phyloP scores from a whole-genome alignment of 139 green algal species.

The Desmodesmus armatus region DNA sequence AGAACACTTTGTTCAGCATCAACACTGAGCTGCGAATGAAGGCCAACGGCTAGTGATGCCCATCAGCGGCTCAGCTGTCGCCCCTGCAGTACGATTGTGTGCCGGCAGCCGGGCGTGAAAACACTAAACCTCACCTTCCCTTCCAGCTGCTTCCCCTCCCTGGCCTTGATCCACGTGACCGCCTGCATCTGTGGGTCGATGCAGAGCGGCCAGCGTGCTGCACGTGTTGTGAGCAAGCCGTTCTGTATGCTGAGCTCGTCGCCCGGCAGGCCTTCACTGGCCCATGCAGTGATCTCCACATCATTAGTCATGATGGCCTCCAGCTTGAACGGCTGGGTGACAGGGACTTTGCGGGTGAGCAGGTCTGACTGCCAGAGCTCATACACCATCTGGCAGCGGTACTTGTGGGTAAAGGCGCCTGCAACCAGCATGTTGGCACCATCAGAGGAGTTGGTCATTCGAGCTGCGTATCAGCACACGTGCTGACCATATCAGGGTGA shows the following conservation, averaged over 20 bases:
- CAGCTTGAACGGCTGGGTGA: slow-evolving; percentile 75
- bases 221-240: slow-evolving; percentile 81
- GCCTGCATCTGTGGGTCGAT: slow-evolving; percentile 90
- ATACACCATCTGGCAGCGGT: slow-evolving; percentile 81
- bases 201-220: slow-evolving; percentile 85
- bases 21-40: too few relatives aligned
- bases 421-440: neutral
- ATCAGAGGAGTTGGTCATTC: too few relatives aligned
- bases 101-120: too few relatives aligned
- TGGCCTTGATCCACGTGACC: slow-evolving; percentile 89
- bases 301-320: slow-evolving; percentile 77
- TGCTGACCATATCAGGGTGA: too few relatives aligned
- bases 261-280: slow-evolving; percentile 79
- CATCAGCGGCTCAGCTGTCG: too few relatives aligned
- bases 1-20: too few relatives aligned
- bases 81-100: too few relatives aligned
- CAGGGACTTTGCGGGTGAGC: slow-evolving; percentile 62
- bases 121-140: slow-evolving; percentile 70
- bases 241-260: slow-evolving; percentile 86
- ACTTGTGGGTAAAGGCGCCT: slow-evolving; percentile 88
- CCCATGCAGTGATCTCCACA: slow-evolving; percentile 78
- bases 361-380: slow-evolving; percentile 83
- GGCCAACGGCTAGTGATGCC: too few relatives aligned
- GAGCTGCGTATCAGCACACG: too few relatives aligned
- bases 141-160: slow-evolving; percentile 85